Evolutionary conservation across 2,329 filamentous ascomycete species (phyloP).

Genomic region (Arthrobotrys conoides): DNA sequence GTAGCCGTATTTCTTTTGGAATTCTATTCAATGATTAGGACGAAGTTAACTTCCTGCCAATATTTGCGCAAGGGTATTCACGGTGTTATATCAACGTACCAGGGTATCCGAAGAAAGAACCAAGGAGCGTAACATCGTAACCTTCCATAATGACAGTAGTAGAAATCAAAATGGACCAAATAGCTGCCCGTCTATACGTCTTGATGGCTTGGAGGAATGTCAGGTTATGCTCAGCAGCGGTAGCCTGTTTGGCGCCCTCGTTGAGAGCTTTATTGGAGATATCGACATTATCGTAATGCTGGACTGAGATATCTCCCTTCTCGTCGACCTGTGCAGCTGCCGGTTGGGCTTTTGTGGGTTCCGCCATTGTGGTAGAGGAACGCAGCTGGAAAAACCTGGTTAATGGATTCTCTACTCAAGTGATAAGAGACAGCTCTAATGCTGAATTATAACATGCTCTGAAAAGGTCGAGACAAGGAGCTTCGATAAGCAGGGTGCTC

Average conservation of each 20-base stretch:
- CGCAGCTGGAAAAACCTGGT: slow-evolving; percentile 28
- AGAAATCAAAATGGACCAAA: slow-evolving; percentile 86
- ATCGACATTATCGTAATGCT: slow-evolving; percentile 59
- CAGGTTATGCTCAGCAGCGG: slow-evolving; percentile 75
- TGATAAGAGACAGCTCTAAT: slow-evolving; percentile 23
- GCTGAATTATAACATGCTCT: slow-evolving; percentile 35
- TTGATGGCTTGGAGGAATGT: slow-evolving; percentile 81
- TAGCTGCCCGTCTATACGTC: slow-evolving; percentile 88
- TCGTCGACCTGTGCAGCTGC: slow-evolving; percentile 37
- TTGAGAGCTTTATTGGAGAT: slow-evolving; percentile 56
- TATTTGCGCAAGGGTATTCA: not conserved
- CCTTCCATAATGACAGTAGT: slow-evolving; percentile 94
- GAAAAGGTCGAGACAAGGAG: slow-evolving; percentile 25
- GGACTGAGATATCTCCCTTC: slow-evolving; percentile 55
- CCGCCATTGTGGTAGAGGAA: slow-evolving; percentile 36
- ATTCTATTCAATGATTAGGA: slow-evolving; percentile 31
- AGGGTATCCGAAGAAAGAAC: slow-evolving; percentile 72
- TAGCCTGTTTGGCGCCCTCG: slow-evolving; percentile 66
- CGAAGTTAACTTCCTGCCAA: not conserved
- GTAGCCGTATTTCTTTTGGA: slow-evolving; percentile 59
- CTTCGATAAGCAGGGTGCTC: slow-evolving; percentile 33
- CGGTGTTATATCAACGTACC: slow-evolving; percentile 33
- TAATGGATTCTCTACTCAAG: slow-evolving; percentile 35
- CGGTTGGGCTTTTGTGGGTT: slow-evolving; percentile 22
- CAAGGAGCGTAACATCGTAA: slow-evolving; percentile 84